Evolutionary conservation across 805 yeast genomes (phyloP).

Genomic region (Zygoascus flipseniorum): DNA sequence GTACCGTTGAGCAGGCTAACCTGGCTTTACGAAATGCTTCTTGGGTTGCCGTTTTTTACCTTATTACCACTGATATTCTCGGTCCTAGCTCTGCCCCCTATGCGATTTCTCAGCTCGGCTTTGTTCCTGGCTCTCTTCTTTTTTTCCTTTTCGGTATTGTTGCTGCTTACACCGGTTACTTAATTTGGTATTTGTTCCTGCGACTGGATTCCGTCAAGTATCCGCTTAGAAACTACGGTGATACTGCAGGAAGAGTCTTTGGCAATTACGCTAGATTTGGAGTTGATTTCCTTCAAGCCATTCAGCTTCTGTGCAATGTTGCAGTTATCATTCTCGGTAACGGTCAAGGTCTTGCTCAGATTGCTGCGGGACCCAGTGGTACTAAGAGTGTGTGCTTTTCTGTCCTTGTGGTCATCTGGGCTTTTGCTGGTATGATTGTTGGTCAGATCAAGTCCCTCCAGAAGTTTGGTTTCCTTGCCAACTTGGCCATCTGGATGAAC

Average conservation of each 20-base stretch:
- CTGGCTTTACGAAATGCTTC: conserved; percentile 16
- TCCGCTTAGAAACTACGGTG: conserved; percentile 37
- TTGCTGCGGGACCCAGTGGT: conserved; percentile 14
- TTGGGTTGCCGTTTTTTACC: conserved; percentile 32
- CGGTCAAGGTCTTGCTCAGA: conserved; percentile 37
- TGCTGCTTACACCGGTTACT: conserved; percentile 37
- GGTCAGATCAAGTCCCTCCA: conserved; percentile 36
- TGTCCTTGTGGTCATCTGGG: conserved; percentile 37
- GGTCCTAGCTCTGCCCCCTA: conserved; percentile 43
- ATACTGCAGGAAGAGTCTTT: conserved; percentile 33
- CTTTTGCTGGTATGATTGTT: conserved; percentile 35
- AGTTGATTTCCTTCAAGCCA: conserved; percentile 32
- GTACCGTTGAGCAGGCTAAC: not conserved
- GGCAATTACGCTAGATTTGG: conserved; percentile 29
- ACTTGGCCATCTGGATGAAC: conserved; percentile 41
- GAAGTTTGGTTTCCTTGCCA: conserved; percentile 35
- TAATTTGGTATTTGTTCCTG: conserved; percentile 31
- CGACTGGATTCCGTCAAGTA: conserved; percentile 35
- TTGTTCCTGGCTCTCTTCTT: conserved; percentile 37
- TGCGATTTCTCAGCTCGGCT: conserved; percentile 37
- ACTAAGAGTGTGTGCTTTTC: conserved; percentile 30
- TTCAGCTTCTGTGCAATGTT: conserved; percentile 38
- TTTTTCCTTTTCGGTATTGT: conserved; percentile 36
- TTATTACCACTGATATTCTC: conserved; percentile 37
- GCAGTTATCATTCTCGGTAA: conserved; percentile 35